Evolutionary conservation across 495 filamentous ascomycete genomes (phyloP).

Genomic region (Pyrenopolyporus hunteri): DNA sequence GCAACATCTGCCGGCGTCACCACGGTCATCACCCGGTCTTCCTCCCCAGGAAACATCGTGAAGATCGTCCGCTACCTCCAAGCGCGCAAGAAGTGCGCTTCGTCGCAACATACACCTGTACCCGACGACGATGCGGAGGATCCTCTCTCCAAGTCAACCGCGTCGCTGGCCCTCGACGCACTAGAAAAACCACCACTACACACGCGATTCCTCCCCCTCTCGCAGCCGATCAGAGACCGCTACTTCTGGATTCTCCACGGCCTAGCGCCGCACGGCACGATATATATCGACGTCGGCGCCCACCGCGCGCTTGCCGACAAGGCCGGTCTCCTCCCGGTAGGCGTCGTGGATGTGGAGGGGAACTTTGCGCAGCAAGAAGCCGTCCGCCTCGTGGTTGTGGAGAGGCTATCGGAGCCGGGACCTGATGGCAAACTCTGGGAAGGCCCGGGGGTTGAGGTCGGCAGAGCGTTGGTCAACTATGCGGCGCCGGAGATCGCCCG

Average conservation of each 20-base stretch:
- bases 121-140: constrained; percentile 37
- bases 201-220: constrained; percentile 90
- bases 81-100: constrained; percentile 50
- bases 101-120: constrained; percentile 37
- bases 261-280: constrained; percentile 85
- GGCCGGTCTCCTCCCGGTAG: constrained; percentile 88
- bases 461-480: constrained; percentile 92
- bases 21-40: constrained; percentile 90
- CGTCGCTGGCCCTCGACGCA: constrained; percentile 43
- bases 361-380: constrained; percentile 90
- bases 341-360: constrained; percentile 87
- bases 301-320: constrained; percentile 77
- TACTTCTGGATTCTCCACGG: constrained; percentile 98
- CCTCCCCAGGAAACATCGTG: constrained; percentile 88
- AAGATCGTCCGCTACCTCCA: constrained; percentile 86
- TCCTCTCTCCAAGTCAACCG: constrained; percentile 44
- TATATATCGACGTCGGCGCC: constrained; percentile 91
- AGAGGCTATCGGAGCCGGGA: constrained; percentile 32
- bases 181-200: constrained; percentile 68
- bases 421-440: constrained; percentile 52
- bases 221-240: constrained; percentile 84
- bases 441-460: constrained; percentile 73
- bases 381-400: constrained; percentile 78
- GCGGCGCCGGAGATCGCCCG: constrained; percentile 78
- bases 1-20: constrained; percentile 95